phyloP scores from a whole-genome alignment of 345 rosid genomes.

The Hibiscus syriacus region DNA sequence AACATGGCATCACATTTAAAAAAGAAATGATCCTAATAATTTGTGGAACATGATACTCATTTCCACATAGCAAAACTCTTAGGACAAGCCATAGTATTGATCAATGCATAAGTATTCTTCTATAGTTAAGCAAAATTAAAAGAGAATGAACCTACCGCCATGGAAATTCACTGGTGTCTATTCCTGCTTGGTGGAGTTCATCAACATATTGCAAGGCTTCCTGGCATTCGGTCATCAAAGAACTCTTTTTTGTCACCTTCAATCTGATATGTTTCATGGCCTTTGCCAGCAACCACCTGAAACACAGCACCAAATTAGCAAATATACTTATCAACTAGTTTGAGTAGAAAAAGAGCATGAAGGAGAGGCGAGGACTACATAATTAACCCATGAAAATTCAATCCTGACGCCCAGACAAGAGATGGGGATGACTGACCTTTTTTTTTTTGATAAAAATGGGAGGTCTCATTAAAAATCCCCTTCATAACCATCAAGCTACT shows the following conservation, averaged over 20 bases:
- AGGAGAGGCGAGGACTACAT: no score
- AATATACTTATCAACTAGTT: no score
- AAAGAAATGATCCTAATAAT: neutral
- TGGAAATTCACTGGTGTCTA: constrained; percentile 94
- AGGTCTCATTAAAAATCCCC: no score
- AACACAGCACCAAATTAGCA: neutral
- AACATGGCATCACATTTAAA: neutral
- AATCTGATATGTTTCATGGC: constrained; percentile 73
- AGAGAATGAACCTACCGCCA: constrained; percentile 62
- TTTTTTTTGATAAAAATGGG: no score
- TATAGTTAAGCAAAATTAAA: neutral
- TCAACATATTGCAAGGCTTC: constrained; percentile 94
- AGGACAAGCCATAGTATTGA: neutral
- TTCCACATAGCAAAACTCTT: neutral
- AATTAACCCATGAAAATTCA: no score
- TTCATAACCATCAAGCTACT: no score
- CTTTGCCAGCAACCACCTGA: constrained; percentile 91
- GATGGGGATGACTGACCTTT: no score
- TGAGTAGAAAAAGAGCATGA: no score
- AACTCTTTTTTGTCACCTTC: constrained; percentile 86
- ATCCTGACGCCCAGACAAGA: no score
- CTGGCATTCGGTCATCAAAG: constrained; percentile 81
- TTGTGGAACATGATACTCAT: neutral
- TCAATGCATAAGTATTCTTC: constrained; percentile 2
- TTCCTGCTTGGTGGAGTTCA: constrained; percentile 95